Base-by-base conservation (phyloP, 192 early-diverging fungal species). In the Lunasporangiospora selenospora region DNA sequence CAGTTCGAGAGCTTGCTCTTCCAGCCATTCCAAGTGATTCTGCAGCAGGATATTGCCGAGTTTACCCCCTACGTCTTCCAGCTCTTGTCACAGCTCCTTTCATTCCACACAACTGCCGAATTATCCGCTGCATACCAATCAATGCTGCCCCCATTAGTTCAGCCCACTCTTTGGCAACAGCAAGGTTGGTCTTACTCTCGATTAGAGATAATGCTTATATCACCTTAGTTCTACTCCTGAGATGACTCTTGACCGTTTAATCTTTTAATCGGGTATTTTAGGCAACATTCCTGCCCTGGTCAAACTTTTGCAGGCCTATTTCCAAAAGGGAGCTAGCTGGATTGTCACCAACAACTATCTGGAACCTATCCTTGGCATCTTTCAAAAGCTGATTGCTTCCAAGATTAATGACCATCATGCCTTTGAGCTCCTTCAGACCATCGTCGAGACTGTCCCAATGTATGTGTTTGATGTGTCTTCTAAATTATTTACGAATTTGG, bases 1-100 rank as follows among this genome's bases (percentile, higher is more conserved):
- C 85, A 89, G 58, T 98, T 99, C 62, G 96, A 99, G 75, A 79
- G 77, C 5, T 79, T 92, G 31, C 80, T 98, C 49, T 95, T 98
- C 77, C 86, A 85, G 7, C 90, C 90, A n/a, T 95, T 99, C 80
- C 87, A 95, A 71, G 75, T 65, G 16, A 95, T 99, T 67, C 78
- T 99, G 24, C 82, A 87, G 43, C 81, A 89, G 56, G 94, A 94
- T 51, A 90, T 57, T 66, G 71, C 80, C 65, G 98, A 99, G 77
- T 98, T 96, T 37, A 92, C 88, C 75, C 95, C 98, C 15, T 99
- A 99, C 77, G 91, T 94, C 11, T 97, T 99, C 85, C 98, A 99
- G 78, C 82, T 99, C 56, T 75, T 98, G 55, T 84, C 94, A 6
- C 95, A 95, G 67, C 80, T 99, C 36, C 76, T 98, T 31, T 85